Evolutionary conservation across 2,329 filamentous ascomycete genomes (phyloP).

Genomic region (Cryphonectria naterciae): DNA sequence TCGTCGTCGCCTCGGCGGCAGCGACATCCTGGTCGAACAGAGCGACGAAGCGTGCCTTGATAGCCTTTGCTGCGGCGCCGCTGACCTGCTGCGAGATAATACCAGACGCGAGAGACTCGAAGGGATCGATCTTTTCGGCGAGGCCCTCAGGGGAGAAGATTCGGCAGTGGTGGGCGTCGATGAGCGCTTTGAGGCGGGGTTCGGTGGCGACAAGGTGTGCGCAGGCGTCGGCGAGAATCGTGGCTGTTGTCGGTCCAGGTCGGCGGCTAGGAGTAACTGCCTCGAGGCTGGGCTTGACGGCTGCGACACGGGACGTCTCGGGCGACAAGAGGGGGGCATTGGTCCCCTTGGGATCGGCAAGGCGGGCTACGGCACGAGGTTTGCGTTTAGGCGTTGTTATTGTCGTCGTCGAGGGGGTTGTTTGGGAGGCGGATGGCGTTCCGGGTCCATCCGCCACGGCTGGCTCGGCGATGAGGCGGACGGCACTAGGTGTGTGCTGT

Average conservation of each 20-base stretch:
- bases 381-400: conserved; percentile 41
- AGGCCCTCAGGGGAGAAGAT: conserved; percentile 82
- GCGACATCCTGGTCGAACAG: conserved; percentile 61
- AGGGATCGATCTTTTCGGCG: conserved; percentile 86
- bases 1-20: conserved; percentile 30
- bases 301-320: conserved; percentile 62
- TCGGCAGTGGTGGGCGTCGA: conserved; percentile 75
- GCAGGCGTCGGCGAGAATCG: conserved; percentile 74
- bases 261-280: conserved; percentile 35
- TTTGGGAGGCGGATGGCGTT: conserved; percentile 24
- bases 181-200: conserved; percentile 69
- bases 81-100: conserved; percentile 98
- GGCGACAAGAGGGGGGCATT: conserved; percentile 76
- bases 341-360: conserved; percentile 66
- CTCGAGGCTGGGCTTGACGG: conserved; percentile 28
- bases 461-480: conserved; percentile 45
- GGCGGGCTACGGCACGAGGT: conserved; percentile 51
- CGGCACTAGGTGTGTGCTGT: conserved; percentile 53
- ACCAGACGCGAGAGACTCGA: conserved; percentile 78
- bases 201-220: conserved; percentile 76
- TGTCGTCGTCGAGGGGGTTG: conserved; percentile 12
- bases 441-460: conserved; percentile 13
- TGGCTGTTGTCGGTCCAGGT: conserved; percentile 65
- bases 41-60: conserved; percentile 81
- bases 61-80: conserved; percentile 85